Conservation (phyloP, 2,329 filamentous ascomycete genomes). For the Fusarium irregulare region DNA sequence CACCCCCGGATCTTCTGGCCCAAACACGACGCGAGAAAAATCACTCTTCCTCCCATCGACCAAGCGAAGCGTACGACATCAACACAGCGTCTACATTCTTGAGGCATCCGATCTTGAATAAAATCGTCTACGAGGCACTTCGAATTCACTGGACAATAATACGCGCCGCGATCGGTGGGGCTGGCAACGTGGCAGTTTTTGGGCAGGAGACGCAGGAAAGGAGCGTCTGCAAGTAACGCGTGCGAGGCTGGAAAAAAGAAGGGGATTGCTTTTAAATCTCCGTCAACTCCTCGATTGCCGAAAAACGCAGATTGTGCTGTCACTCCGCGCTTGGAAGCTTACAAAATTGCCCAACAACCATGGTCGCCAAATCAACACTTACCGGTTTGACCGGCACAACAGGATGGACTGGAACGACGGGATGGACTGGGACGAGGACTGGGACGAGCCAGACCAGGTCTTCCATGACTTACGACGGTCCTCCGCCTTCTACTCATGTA, state of each 20-base stretch:
- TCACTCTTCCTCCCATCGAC: neutral
- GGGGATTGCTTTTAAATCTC: neutral
- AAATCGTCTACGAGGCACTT: conserved; percentile 24
- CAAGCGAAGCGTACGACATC: conserved; percentile 30
- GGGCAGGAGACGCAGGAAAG: neutral
- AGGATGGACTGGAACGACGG: conserved; percentile 33
- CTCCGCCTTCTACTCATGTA: conserved; percentile 55
- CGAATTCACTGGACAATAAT: conserved; percentile 31
- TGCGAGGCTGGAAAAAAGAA: neutral
- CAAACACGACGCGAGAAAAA: conserved; percentile 16
- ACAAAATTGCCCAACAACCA: conserved; percentile 21
- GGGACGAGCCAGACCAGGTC: conserved; percentile 49
- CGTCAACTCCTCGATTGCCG: neutral
- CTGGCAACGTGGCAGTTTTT: conserved; percentile 42
- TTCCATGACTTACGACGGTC: conserved; percentile 59
- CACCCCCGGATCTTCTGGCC: conserved; percentile 19
- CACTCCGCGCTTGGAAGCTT: neutral
- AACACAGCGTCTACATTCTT: conserved; percentile 10
- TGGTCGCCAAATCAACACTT: conserved; percentile 46
- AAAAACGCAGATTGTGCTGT: neutral
- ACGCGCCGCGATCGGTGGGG: conserved; percentile 33
- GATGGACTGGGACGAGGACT: conserved; percentile 34
- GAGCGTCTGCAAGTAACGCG: neutral
- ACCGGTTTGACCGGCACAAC: conserved; percentile 49
- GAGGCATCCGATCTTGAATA: conserved; percentile 4